Evolutionary conservation across 2,329 filamentous ascomycete genomes (phyloP).

Genomic region (Golovinomyces cichoracearum): DNA sequence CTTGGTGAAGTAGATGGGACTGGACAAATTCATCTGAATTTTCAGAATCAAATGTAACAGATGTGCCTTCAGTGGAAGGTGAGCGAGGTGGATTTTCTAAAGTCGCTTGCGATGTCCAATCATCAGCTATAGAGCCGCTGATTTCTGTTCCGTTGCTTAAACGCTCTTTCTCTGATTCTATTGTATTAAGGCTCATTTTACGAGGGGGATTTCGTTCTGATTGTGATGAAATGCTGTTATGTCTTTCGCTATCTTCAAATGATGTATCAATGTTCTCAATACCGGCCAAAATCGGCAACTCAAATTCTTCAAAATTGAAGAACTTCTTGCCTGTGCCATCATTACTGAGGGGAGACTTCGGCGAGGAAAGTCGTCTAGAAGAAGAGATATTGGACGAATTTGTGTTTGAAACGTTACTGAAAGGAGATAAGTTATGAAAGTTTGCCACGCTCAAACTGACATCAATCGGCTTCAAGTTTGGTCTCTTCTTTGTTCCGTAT

Average conservation of each 20-base stretch:
- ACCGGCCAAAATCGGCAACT: background rate
- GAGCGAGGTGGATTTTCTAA: constrained; percentile 38
- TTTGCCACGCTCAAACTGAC: too few relatives aligned
- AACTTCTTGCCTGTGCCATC: background rate
- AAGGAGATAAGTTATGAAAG: background rate
- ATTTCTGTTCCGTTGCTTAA: constrained; percentile 37
- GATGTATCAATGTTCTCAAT: background rate
- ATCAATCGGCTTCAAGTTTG: background rate
- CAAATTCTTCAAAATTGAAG: background rate
- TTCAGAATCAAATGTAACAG: constrained; percentile 24
- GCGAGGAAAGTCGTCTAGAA: background rate
- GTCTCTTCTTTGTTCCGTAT: background rate
- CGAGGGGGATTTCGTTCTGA: background rate
- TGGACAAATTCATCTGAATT: constrained; percentile 1
- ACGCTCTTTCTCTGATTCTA: constrained; percentile 18
- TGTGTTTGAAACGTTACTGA: background rate
- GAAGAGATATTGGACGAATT: background rate
- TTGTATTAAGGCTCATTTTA: background rate
- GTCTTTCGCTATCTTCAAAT: background rate
- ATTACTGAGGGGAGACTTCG: background rate
- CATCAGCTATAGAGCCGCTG: constrained; percentile 28
- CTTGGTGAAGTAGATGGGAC: background rate
- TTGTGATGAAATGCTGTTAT: background rate
- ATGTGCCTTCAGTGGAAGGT: constrained; percentile 38
- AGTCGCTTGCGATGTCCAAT: constrained; percentile 36